These are phyloP conservation scores for Kregervanrija fluxuum DNA, from an alignment of 805 yeast species.

Conservation along the genomic window DNA sequence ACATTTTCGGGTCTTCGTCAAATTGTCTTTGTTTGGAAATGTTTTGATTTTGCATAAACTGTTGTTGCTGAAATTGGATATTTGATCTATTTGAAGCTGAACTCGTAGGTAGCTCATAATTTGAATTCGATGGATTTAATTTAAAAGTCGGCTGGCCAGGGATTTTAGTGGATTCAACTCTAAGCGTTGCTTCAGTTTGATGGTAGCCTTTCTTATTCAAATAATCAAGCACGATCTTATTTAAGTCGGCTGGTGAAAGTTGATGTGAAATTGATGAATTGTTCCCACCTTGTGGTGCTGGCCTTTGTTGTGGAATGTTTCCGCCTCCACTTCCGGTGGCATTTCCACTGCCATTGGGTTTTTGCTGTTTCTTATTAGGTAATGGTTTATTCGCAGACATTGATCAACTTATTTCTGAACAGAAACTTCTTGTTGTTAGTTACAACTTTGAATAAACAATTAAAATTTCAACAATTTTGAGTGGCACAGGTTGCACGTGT, in stretches of 20 bases:
- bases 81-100: conserved; percentile 30
- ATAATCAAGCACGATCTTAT: conserved; percentile 87
- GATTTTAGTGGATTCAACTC: conserved; percentile 72
- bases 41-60: conserved; percentile 19
- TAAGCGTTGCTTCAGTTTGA: conserved; percentile 86
- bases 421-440: too few relatives aligned
- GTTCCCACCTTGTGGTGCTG: conserved; percentile 2
- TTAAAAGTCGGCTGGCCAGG: conserved; percentile 44
- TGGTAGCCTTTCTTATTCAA: conserved; percentile 90
- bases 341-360: too few relatives aligned
- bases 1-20: conserved; percentile 59
- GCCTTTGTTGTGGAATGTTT: not conserved
- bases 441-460: too few relatives aligned
- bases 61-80: conserved; percentile 25
- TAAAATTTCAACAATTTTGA: too few relatives aligned
- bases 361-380: too few relatives aligned
- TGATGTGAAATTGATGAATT: not conserved
- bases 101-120: conserved; percentile 24
- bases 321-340: too few relatives aligned
- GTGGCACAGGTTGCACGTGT: too few relatives aligned
- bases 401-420: too few relatives aligned
- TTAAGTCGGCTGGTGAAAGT: conserved; percentile 65
- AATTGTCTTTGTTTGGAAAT: conserved; percentile 29
- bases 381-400: too few relatives aligned
- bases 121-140: conserved; percentile 39